Evolutionary conservation across 768 basidiomycete genomes (phyloP).

Genomic region (Phanerochaete sordida): DNA sequence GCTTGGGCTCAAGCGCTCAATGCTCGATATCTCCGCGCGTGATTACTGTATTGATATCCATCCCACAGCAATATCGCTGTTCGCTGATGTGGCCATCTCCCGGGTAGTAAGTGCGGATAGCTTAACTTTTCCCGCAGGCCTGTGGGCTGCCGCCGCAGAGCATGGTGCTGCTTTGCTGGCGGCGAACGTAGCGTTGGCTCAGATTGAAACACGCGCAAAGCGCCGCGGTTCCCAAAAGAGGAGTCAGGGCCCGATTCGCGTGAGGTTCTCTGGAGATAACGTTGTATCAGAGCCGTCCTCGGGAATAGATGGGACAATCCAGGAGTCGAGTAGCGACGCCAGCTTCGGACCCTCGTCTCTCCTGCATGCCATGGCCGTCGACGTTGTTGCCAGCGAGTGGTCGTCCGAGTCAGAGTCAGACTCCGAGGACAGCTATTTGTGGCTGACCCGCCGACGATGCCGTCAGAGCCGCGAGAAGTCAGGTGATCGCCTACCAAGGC

Average conservation of each 20-base stretch:
- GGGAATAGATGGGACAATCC: not conserved
- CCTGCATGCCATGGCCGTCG: conserved; percentile 5
- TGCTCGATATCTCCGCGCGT: not conserved
- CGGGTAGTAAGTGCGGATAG: too few relatives aligned
- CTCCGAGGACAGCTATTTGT: conserved; percentile 21
- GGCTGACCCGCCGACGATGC: conserved; percentile 18
- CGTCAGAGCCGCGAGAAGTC: conserved; percentile 15
- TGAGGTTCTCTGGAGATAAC: conserved; percentile 5
- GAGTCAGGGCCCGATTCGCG: not conserved
- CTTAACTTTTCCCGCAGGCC: too few relatives aligned
- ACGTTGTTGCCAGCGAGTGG: conserved; percentile 9
- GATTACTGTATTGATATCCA: not conserved
- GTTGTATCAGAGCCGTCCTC: not conserved
- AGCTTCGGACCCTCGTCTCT: not conserved
- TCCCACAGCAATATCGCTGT: not conserved
- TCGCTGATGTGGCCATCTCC: not conserved
- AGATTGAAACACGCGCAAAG: not conserved
- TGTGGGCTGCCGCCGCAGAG: too few relatives aligned
- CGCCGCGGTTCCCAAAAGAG: not conserved
- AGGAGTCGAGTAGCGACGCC: not conserved
- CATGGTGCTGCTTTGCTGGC: not conserved
- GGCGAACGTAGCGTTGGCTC: not conserved
- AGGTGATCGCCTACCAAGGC: conserved; percentile 8
- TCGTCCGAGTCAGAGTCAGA: conserved; percentile 19
- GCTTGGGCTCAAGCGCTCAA: too few relatives aligned